Base-by-base conservation (phyloP, 2,329 filamentous ascomycete species). In the Colletotrichum kahawae region DNA sequence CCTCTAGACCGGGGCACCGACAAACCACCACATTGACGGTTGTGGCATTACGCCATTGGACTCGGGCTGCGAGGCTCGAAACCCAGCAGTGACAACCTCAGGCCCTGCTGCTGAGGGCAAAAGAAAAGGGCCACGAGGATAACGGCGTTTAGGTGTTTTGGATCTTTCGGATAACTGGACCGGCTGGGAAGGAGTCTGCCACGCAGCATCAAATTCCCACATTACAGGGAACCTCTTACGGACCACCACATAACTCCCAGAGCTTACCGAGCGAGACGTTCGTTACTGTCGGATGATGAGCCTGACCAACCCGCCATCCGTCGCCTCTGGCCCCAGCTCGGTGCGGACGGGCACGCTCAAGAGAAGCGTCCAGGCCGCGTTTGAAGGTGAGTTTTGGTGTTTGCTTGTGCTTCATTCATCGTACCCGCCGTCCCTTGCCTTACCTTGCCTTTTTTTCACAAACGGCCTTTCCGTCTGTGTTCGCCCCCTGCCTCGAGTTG, bases 351-450 rank as follows among this genome's bases (percentile, higher is more conserved):
- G 78, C 66, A 85, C 84, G 33, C 82, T 91, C 70, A 92, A 92
- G 84, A 87, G 90, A 80, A 91, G 87, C 78, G 89, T 91, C 70
- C 90, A 92, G 82, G 87, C 90, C 76, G 88, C 89, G 48, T 92
- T 92, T 85, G 90, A 92, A 84, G 90, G 91, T 91, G 86, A 79
- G 86, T 82, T 77, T 71, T 56, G 63, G 66, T 71, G 64, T 74
- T 71, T 76, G 67, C 70, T 76, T 69, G 57, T 54, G 63, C 51
- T 56, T 51, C 64, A n/a, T 38, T 43, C 60, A 18, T 27, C 34
- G 3, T 43, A 43, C 60, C 33, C n/a, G 29, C 43, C n/a, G 43
- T 51, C n/a, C 43, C 43, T 51, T 51, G n/a, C 60, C 29, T 62
- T 34, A 57, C 36, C 38, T 33, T 54, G 34, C 31, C 31, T 43